Conservation (phyloP, 2,329 filamentous ascomycete species). For the Pseudogymnoascus sp. region DNA sequence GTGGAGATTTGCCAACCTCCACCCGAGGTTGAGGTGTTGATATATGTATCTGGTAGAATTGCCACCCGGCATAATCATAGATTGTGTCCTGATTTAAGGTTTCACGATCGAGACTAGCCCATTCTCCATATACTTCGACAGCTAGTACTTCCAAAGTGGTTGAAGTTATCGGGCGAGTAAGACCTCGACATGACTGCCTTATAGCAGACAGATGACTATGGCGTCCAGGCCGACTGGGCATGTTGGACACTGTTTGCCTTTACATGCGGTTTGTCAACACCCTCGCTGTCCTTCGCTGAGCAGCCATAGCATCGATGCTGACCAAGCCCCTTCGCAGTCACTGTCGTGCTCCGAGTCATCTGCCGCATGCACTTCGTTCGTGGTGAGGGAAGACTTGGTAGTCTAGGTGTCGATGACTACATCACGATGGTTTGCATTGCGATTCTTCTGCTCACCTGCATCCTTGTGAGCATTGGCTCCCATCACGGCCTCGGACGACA, state of each 20-base stretch:
- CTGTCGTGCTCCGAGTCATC: slow-evolving; percentile 4
- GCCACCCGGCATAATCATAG: not conserved
- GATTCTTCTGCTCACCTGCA: slow-evolving; percentile 24
- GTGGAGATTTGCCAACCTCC: not conserved
- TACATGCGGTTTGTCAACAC: slow-evolving; percentile 4
- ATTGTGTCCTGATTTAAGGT: not conserved
- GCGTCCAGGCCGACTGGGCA: not conserved
- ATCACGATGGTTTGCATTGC: slow-evolving; percentile 26
- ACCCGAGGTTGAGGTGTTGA: not conserved
- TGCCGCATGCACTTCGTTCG: not conserved
- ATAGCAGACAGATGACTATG: not conserved
- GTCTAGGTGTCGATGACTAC: slow-evolving; percentile 24
- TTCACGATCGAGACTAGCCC: not conserved
- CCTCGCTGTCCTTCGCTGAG: not conserved
- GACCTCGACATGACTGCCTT: not conserved
- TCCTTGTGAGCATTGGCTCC: slow-evolving; percentile 24
- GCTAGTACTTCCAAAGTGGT: not conserved
- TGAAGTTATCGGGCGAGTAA: not conserved
- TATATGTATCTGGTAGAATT: not conserved
- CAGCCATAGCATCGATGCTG: slow-evolving; percentile 3
- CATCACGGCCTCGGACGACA: slow-evolving; percentile 25
- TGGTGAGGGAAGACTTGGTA: not conserved
- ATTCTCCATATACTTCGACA: not conserved
- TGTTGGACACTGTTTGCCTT: slow-evolving; percentile 10
- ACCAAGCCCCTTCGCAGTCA: slow-evolving; percentile 8